These are phyloP conservation scores for Ananas comosus DNA, from an alignment of 176 grass and related monocot genomes.

Conservation along the genomic window DNA sequence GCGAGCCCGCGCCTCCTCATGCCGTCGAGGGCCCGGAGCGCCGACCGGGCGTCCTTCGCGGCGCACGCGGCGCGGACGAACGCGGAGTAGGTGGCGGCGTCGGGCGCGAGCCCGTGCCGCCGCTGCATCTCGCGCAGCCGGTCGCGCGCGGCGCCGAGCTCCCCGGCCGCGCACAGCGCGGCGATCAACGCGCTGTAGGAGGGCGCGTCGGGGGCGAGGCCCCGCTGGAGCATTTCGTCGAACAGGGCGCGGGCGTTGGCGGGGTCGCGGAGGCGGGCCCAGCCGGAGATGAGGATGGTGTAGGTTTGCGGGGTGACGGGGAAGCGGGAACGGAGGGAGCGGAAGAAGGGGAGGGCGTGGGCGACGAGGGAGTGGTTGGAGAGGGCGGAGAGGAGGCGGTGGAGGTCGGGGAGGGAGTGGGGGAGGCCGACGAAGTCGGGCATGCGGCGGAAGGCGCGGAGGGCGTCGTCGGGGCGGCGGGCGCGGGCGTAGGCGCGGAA, in stretches of 20 bases:
- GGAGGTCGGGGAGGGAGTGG: neutral
- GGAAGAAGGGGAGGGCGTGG: neutral
- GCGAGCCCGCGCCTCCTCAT: conserved; percentile 38
- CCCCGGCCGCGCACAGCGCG: conserved; percentile 43
- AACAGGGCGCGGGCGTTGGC: conserved; percentile 40
- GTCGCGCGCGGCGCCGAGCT: conserved; percentile 33
- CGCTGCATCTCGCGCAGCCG: conserved; percentile 49
- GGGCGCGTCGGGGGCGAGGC: conserved; percentile 25
- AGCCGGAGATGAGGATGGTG: conserved; percentile 74
- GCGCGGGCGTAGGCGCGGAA: conserved; percentile 65
- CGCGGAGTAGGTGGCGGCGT: conserved; percentile 62
- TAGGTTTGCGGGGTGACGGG: conserved; percentile 27
- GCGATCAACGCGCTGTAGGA: conserved; percentile 54
- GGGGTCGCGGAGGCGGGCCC: conserved; percentile 32
- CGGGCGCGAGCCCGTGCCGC: conserved; percentile 27
- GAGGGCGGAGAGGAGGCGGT: neutral
- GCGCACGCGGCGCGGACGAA: conserved; percentile 51
- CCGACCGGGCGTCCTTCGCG: conserved; percentile 43
- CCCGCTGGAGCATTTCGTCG: conserved; percentile 57
- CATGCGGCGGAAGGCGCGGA: conserved; percentile 54
- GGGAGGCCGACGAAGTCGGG: neutral
- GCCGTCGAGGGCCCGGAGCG: conserved; percentile 61
- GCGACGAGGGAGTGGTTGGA: neutral
- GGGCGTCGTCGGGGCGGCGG: conserved; percentile 41
- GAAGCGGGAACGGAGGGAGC: neutral